phyloP scores from a whole-genome alignment of 768 basidiomycete species.

The Phylloporus rhodoxanthus region DNA sequence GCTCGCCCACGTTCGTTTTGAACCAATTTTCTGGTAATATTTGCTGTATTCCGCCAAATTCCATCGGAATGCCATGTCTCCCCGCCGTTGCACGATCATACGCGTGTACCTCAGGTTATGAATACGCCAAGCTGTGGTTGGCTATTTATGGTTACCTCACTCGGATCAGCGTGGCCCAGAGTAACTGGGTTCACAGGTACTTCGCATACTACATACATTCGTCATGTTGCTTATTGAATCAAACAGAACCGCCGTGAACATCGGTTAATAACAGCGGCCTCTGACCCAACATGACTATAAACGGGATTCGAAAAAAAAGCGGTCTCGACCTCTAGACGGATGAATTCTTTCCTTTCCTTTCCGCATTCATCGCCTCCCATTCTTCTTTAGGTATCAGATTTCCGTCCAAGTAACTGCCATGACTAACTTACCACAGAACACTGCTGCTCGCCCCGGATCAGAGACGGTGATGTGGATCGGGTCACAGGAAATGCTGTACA shows the following conservation, averaged over 20 bases:
- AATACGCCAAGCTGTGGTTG: slow-evolving; percentile 12
- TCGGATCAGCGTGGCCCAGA: neutral
- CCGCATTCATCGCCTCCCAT: neutral
- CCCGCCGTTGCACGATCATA: no score
- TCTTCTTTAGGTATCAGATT: no score
- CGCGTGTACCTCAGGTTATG: neutral
- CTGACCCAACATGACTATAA: no score
- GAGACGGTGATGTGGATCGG: neutral
- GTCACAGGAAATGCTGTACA: neutral
- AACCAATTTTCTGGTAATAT: no score
- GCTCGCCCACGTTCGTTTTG: no score
- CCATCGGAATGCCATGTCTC: no score
- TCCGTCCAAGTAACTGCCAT: neutral
- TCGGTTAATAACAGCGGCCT: neutral
- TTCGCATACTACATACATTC: no score
- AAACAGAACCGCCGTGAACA: neutral
- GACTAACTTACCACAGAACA: neutral
- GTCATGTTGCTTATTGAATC: neutral
- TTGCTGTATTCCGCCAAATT: neutral
- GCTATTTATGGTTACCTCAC: neutral
- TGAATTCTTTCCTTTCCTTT: neutral
- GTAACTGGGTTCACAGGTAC: neutral
- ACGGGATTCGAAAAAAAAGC: no score
- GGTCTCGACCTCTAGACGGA: no score
- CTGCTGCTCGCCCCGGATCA: neutral